Conservation (phyloP, 768 basidiomycete species). For the Termitomyces sp. region DNA sequence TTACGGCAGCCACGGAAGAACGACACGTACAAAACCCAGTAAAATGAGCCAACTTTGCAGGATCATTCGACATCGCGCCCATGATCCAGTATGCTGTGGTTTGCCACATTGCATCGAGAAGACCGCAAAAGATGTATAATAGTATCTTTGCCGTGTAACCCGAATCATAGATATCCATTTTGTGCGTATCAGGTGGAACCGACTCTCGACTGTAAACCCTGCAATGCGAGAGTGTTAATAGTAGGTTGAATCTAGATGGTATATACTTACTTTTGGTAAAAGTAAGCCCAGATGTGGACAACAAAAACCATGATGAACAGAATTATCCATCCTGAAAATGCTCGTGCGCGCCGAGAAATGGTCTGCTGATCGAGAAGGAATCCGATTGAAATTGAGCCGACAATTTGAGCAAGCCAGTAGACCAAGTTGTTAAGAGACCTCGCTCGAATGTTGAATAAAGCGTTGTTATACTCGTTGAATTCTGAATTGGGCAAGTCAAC, state of each 20-base stretch:
- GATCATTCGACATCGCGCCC: conserved; percentile 84
- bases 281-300: conserved; percentile 73
- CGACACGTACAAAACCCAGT: conserved; percentile 70
- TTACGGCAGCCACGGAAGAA: neutral
- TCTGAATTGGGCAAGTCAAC: conserved; percentile 35
- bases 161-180: conserved; percentile 58
- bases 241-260: neutral
- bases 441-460: conserved; percentile 75
- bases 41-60: conserved; percentile 75
- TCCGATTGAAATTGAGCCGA: conserved; percentile 72
- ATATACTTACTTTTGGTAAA: conserved; percentile 68
- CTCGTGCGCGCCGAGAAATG: conserved; percentile 63
- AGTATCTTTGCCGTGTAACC: conserved; percentile 53
- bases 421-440: conserved; percentile 74
- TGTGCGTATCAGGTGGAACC: conserved; percentile 31
- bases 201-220: conserved; percentile 60
- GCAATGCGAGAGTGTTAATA: conserved; percentile 11
- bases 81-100: conserved; percentile 80
- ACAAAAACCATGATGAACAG: conserved; percentile 62
- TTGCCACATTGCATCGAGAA: conserved; percentile 85
- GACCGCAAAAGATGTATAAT: conserved; percentile 69
- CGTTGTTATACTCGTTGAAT: conserved; percentile 79
- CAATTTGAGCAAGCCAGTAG: conserved; percentile 78
- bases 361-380: conserved; percentile 56
- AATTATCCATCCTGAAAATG: conserved; percentile 64